A percentile compares a stretch with the other conserved stretches of the same genome.
Evolutionary conservation across 1,284 basidiomycete genomes (phyloP).

Genomic region (Polyporus tsugae): DNA sequence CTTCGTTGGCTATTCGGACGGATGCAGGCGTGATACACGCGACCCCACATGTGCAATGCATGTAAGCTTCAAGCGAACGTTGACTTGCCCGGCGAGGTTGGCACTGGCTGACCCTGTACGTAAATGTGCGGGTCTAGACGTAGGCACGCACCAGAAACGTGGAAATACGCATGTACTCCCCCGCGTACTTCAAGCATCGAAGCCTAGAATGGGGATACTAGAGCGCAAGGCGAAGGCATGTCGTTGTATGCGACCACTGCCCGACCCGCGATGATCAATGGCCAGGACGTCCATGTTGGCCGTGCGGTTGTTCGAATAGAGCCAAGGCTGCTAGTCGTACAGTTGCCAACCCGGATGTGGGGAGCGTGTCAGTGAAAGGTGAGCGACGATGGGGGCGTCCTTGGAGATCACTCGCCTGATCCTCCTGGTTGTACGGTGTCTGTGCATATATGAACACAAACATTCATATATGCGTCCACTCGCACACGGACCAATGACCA

Average conservation of each 20-base stretch:
- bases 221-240: not conserved
- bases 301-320: not conserved
- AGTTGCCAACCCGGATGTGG: too few species aligned
- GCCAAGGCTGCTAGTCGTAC: too few species aligned
- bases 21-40: not conserved
- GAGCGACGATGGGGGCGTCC: not conserved
- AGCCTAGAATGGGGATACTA: not conserved
- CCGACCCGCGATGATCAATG: not conserved
- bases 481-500: too few species aligned
- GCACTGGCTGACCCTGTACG: not conserved
- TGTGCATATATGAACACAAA: too few species aligned
- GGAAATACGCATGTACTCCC: not conserved
- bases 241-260: not conserved
- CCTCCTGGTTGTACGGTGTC: too few species aligned
- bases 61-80: not conserved
- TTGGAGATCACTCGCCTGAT: too few species aligned
- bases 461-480: not conserved
- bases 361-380: not conserved
- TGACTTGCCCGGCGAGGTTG: too few species aligned
- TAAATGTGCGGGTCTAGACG: not conserved
- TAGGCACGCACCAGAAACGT: not conserved
- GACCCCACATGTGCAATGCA: not conserved
- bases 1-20: too few species aligned
- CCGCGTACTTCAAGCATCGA: constrained; percentile 1
- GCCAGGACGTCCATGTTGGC: not conserved